Percentiles rank a stretch among this genome's conserved stretches.
phyloP scores from a whole-genome alignment of 306 rosid genomes.

The Dryas drummondii region DNA sequence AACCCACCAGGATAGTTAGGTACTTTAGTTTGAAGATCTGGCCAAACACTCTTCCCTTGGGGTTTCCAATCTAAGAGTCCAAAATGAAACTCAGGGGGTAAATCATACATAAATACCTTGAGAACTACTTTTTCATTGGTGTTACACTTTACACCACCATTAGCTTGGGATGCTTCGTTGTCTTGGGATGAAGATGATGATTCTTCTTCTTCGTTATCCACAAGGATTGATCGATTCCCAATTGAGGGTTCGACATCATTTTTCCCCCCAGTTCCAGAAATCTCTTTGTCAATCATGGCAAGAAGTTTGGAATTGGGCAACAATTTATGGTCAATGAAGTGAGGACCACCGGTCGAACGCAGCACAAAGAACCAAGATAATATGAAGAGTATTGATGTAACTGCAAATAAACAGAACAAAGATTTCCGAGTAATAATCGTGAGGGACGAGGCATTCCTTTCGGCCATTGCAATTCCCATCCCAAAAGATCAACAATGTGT shows the following conservation, averaged over 20 bases:
- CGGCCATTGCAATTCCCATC: constrained; percentile 44
- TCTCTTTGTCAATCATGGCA: constrained; percentile 18
- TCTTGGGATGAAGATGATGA: constrained; percentile 16
- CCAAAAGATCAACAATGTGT: constrained; percentile 6
- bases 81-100: constrained; percentile 65
- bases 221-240: constrained; percentile 48
- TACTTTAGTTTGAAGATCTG: constrained; percentile 43
- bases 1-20: constrained; percentile 78
- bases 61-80: constrained; percentile 65
- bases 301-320: constrained; percentile 38
- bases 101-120: constrained; percentile 73
- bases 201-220: constrained; percentile 29
- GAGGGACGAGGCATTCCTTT: constrained; percentile 35
- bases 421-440: constrained; percentile 49
- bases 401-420: constrained; percentile 45
- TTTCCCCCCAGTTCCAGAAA: constrained; percentile 16
- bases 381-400: constrained; percentile 47
- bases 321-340: constrained; percentile 28
- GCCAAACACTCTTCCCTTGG: constrained; percentile 51
- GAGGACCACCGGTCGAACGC: constrained; percentile 36
- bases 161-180: constrained; percentile 12
- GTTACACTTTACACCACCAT: constrained; percentile 24
- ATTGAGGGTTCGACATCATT: constrained; percentile 25
- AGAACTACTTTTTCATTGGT: constrained; percentile 29
- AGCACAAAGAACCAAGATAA: constrained; percentile 67